phyloP scores from a whole-genome alignment of 2,329 filamentous ascomycete species.

The Huntiella savannae region DNA sequence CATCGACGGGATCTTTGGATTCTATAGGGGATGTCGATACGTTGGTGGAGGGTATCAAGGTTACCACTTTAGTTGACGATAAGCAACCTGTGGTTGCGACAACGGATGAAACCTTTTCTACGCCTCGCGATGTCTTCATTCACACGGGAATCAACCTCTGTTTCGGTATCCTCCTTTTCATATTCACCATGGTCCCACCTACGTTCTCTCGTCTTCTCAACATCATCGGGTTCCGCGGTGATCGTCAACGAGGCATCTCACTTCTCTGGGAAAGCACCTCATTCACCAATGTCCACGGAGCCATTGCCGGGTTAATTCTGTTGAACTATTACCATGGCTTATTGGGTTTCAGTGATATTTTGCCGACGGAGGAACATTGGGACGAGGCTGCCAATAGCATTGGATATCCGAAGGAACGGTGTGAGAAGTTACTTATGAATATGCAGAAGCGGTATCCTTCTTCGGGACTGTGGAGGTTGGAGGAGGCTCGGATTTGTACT shows the following conservation, averaged over 20 bases:
- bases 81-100: conserved; percentile 14
- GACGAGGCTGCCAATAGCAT: conserved; percentile 37
- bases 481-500: conserved; percentile 63
- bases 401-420: conserved; percentile 53
- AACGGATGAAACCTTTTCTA: conserved; percentile 15
- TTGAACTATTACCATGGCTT: conserved; percentile 79
- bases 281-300: conserved; percentile 81
- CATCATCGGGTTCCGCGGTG: conserved; percentile 79
- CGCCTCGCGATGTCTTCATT: conserved; percentile 70
- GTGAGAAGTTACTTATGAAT: conserved; percentile 44
- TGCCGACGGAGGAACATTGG: conserved; percentile 41
- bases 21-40: conserved; percentile 8
- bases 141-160: conserved; percentile 79
- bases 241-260: conserved; percentile 60
- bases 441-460: conserved; percentile 68
- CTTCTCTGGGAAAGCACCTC: conserved; percentile 84
- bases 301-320: conserved; percentile 62
- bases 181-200: conserved; percentile 86
- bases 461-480: conserved; percentile 68
- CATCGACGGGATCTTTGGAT: neutral
- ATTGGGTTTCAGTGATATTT: conserved; percentile 71
- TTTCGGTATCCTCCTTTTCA: conserved; percentile 66
- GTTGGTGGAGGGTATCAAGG: conserved; percentile 18
- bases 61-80: conserved; percentile 15
- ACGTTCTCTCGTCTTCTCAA: conserved; percentile 72